A percentile compares a stretch with the other conserved stretches of the same genome.
Conservation (phyloP, 768 basidiomycete species). For the Suillus alpinus region DNA sequence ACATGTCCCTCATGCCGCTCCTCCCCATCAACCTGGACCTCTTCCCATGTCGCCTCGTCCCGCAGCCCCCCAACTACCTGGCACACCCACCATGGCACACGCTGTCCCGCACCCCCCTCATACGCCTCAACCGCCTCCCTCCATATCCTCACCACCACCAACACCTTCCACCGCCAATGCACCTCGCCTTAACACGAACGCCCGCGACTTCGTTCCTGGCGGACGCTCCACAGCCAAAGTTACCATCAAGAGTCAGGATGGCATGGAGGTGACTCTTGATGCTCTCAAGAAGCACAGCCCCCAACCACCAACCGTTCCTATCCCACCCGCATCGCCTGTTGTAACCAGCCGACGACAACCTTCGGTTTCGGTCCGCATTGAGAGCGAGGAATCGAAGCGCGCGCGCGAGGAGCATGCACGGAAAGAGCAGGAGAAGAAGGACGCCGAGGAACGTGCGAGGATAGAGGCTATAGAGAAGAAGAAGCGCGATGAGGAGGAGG, state of each 20-base stretch:
- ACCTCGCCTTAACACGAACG: slow-evolving; percentile 56
- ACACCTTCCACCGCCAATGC: slow-evolving; percentile 56
- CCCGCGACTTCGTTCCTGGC: slow-evolving; percentile 65
- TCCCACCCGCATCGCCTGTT: slow-evolving; percentile 36
- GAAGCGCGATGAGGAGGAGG: slow-evolving; percentile 36
- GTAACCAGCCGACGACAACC: slow-evolving; percentile 24
- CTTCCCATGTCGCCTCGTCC: slow-evolving; percentile 74
- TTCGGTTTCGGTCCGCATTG: slow-evolving; percentile 58
- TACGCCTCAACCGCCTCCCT: slow-evolving; percentile 47
- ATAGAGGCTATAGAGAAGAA: slow-evolving; percentile 35
- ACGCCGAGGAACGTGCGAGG: slow-evolving; percentile 36
- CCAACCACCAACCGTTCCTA: slow-evolving; percentile 37
- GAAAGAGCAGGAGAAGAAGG: slow-evolving; percentile 37
- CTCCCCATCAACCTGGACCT: slow-evolving; percentile 36
- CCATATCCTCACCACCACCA: slow-evolving; percentile 58
- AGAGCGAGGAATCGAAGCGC: slow-evolving; percentile 56
- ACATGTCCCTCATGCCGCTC: slow-evolving; percentile 39
- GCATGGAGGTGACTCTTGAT: slow-evolving; percentile 61
- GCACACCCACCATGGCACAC: slow-evolving; percentile 67
- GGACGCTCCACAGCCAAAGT: slow-evolving; percentile 40
- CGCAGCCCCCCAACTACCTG: slow-evolving; percentile 51
- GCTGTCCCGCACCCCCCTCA: slow-evolving; percentile 48
- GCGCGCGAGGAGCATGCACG: slow-evolving; percentile 46
- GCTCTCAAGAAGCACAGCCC: slow-evolving; percentile 48
- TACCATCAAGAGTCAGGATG: slow-evolving; percentile 62